A percentile compares a stretch with the other conserved stretches of the same genome.
Conservation (phyloP, 2,329 filamentous ascomycete species). For the Aspergillus arachidicola region DNA sequence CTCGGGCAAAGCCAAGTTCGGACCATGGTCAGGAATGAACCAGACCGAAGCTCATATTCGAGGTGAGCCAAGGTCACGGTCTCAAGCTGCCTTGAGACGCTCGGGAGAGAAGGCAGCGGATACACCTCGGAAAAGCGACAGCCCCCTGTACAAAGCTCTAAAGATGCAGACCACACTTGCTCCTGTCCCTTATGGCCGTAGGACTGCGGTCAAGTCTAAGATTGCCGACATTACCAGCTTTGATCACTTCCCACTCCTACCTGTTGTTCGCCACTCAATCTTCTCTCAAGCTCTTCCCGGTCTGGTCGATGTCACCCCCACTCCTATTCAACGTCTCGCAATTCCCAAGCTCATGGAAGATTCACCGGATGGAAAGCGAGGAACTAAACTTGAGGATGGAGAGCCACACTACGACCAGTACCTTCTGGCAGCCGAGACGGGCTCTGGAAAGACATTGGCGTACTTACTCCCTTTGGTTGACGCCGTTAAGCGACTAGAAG, state of each 20-base stretch:
- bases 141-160: constrained; percentile 72
- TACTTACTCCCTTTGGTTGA: constrained; percentile 86
- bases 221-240: constrained; percentile 74
- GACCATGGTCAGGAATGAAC: constrained; percentile 65
- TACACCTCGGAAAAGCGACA: constrained; percentile 48
- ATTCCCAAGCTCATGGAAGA: constrained; percentile 75
- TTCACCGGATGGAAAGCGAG: constrained; percentile 46
- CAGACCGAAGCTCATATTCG: constrained; percentile 51
- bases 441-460: constrained; percentile 93
- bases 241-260: constrained; percentile 75
- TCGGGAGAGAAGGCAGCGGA: constrained; percentile 35
- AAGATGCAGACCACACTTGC: constrained; percentile 89
- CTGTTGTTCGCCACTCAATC: constrained; percentile 71
- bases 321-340: constrained; percentile 84
- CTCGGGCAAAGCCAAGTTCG: constrained; percentile 46
- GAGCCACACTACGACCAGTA: constrained; percentile 64
- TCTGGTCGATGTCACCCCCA: constrained; percentile 76
- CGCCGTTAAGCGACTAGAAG: constrained; percentile 77
- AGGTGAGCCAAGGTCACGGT: constrained; percentile 39
- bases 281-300: constrained; percentile 72
- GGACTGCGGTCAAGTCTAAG: constrained; percentile 62
- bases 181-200: constrained; percentile 73
- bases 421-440: constrained; percentile 90
- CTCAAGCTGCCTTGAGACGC: constrained; percentile 47
- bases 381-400: constrained; percentile 34